Percentiles rank a stretch among this genome's conserved stretches.
These are phyloP conservation scores for Juncus inflexus DNA, from an alignment of 176 grass and related monocot genomes.

Conservation along the genomic window DNA sequence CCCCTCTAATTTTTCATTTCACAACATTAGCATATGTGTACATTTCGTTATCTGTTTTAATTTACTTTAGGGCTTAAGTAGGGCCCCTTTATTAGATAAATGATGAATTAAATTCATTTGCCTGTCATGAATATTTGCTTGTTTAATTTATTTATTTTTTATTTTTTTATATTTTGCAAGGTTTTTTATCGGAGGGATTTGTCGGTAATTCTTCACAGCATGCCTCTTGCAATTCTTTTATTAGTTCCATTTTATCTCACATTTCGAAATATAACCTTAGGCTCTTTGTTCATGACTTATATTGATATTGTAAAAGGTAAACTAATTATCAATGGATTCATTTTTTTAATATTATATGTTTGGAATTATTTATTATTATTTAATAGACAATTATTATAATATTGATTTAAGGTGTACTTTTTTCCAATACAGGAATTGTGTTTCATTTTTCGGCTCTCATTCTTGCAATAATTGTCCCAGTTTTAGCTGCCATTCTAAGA, in stretches of 20 bases:
- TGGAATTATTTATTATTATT: neutral
- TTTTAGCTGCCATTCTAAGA: conserved; percentile 61
- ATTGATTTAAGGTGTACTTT: conserved; percentile 17
- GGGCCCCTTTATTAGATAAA: too few relatives aligned
- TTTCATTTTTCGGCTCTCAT: conserved; percentile 68
- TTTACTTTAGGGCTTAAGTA: neutral
- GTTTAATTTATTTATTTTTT: conserved; percentile 29
- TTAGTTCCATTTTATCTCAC: conserved; percentile 64
- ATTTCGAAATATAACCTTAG: conserved; percentile 45
- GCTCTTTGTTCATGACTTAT: conserved; percentile 43
- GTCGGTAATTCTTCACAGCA: conserved; percentile 67
- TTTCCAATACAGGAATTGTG: conserved; percentile 58
- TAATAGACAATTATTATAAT: conserved; percentile 17
- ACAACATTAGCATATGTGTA: neutral
- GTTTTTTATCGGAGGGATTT: conserved; percentile 73
- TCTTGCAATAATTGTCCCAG: conserved; percentile 73
- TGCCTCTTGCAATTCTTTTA: conserved; percentile 65
- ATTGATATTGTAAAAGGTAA: conserved; percentile 69
- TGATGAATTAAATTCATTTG: conserved; percentile 21
- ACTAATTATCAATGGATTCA: neutral
- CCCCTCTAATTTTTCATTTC: conserved; percentile 22
- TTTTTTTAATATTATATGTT: neutral
- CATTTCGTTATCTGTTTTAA: neutral
- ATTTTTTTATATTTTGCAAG: conserved; percentile 35
- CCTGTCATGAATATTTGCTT: conserved; percentile 6